phyloP scores from a whole-genome alignment of 2,329 filamentous ascomycete species.

The Herpotrichia juniperi region DNA sequence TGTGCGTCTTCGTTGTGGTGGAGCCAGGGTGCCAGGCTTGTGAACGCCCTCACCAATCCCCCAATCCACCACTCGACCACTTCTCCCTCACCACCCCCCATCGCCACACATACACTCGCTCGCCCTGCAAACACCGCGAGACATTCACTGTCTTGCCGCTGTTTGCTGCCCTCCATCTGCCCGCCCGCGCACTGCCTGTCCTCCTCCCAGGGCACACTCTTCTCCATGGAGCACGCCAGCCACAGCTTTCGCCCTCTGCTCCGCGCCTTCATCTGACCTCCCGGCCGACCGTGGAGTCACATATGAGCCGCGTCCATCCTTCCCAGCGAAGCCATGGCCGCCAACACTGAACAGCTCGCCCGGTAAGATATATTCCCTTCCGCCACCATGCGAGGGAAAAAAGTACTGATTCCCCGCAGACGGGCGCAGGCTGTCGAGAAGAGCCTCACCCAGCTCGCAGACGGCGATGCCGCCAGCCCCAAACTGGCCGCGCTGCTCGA shows the following conservation, averaged over 20 bases:
- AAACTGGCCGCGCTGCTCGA: slow-evolving; percentile 54
- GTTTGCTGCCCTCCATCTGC: slow-evolving; percentile 22
- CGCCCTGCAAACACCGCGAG: slow-evolving; percentile 15
- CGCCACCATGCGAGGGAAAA: background rate
- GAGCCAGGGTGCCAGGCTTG: background rate
- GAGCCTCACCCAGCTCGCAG: slow-evolving; percentile 56
- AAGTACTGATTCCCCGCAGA: slow-evolving; percentile 36
- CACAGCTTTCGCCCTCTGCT: slow-evolving; percentile 54
- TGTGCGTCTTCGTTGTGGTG: background rate
- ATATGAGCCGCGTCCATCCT: slow-evolving; percentile 33
- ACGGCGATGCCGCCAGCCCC: slow-evolving; percentile 56
- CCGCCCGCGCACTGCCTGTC: slow-evolving; percentile 34
- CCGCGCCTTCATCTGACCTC: slow-evolving; percentile 64
- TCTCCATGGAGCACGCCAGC: slow-evolving; percentile 62
- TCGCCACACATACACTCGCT: slow-evolving; percentile 13
- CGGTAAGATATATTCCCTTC: slow-evolving; percentile 49
- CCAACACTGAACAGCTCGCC: slow-evolving; percentile 57
- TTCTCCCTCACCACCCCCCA: slow-evolving; percentile 17
- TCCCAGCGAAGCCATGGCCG: slow-evolving; percentile 49
- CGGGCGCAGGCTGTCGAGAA: slow-evolving; percentile 56
- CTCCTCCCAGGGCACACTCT: slow-evolving; percentile 32
- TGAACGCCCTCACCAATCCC: slow-evolving; percentile 5
- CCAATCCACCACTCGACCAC: slow-evolving; percentile 19
- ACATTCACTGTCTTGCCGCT: slow-evolving; percentile 27
- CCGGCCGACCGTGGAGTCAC: slow-evolving; percentile 59